Evolutionary conservation across 257 asterid species (phyloP).

Genomic region (Jaltomata sinuosa): DNA sequence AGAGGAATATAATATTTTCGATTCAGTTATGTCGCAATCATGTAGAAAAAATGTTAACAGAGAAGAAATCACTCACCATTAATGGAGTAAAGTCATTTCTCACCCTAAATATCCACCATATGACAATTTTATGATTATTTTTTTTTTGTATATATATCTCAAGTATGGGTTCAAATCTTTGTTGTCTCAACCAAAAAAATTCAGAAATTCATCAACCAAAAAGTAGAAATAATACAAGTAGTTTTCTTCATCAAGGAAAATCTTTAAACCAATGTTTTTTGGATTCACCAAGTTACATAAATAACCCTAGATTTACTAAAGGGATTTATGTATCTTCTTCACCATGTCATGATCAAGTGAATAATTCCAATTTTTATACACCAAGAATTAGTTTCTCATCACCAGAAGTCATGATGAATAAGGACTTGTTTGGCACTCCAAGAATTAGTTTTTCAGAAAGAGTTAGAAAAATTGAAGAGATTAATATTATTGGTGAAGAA

Average conservation of each 20-base stretch:
- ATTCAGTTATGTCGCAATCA: background rate
- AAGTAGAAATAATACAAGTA: no score
- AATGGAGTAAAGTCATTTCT: no score
- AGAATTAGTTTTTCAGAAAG: constrained; percentile 16
- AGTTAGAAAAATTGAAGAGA: constrained; percentile 3
- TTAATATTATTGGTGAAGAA: no score
- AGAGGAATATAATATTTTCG: background rate
- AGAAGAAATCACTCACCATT: background rate
- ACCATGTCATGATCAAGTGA: background rate
- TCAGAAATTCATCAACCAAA: background rate
- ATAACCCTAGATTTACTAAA: background rate
- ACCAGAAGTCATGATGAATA: background rate
- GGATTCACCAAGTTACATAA: background rate
- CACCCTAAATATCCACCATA: no score
- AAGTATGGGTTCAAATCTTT: background rate
- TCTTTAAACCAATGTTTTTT: background rate
- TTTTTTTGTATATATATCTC: background rate
- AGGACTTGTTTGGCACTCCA: constrained; percentile 10
- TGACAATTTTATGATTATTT: no score
- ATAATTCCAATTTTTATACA: background rate
- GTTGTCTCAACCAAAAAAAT: background rate
- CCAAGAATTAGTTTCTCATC: constrained; percentile 18
- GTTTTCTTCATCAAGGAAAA: background rate
- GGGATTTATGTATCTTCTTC: background rate
- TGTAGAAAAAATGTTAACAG: background rate